Base-by-base conservation (phyloP, 495 filamentous ascomycete genomes). In the Hypoxylon rickii region DNA sequence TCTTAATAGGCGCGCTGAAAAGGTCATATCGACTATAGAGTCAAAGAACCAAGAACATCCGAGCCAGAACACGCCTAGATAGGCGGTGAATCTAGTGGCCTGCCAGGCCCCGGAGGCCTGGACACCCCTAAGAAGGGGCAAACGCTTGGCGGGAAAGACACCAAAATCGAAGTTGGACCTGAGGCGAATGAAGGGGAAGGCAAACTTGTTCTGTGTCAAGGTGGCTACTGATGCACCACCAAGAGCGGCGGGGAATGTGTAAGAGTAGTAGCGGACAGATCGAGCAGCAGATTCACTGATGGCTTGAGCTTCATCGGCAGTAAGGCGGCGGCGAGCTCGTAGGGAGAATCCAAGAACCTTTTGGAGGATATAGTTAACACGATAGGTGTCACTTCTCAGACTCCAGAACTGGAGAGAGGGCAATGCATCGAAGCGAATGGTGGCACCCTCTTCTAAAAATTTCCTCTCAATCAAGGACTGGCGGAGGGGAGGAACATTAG, bases 361-460 rank as follows among this genome's bases (percentile, higher is more conserved):
- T 1, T 1, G 13, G n/a, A 44, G 20, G 19, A 60, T 13, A 7
- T 6, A 24, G 15, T 15, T 7, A 22, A 51, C 22, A 7, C 33
- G 45, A 2, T 24, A 12, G n/a, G 0, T 0, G n/a, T 64, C 52
- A 3, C 2, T 5, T 6, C 20, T 2, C 6, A 38, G 13, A 0
- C 45, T 15, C 65, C 62, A 65, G 3, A 12, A 57, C 11, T 40
- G 55, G 13, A 55, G 18, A 5, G 19, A 0, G 0, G 62, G 56
- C 8, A 69, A n/a, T 2, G 33, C 31, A 12, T 58, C 56, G 12
- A 69, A 69, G 16, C 64, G 33, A 20, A 69, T 59, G 15, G 66
- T 69, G 17, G 48, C 56, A 1, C 53, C 66, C 3, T 63, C 46
- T 19, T 57, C 59, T 12, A 69, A 51, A n/a, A 17, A 69, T 1